A percentile compares a stretch with the other conserved stretches of the same genome.
phyloP scores from a whole-genome alignment of 352 stramenopile species.

The Pelagophyceae sp. region DNA sequence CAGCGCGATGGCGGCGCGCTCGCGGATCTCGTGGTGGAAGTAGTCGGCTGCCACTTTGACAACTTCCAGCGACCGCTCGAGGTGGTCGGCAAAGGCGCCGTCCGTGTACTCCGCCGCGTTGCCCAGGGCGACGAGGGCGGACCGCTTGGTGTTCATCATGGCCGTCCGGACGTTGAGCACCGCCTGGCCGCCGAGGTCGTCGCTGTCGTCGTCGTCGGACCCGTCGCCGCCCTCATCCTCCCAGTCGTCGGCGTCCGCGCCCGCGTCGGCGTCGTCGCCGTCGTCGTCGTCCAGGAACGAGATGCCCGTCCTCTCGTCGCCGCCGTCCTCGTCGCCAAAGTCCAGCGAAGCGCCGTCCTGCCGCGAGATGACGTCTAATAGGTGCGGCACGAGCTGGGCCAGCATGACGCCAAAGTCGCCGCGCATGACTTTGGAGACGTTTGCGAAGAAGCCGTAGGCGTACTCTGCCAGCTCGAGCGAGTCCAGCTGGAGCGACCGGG shows the following conservation, averaged over 20 bases:
- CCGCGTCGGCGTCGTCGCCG: slow-evolving; percentile 37
- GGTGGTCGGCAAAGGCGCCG: slow-evolving; percentile 74
- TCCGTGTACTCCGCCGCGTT: slow-evolving; percentile 85
- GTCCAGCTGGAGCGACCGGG: slow-evolving; percentile 76
- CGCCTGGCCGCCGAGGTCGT: slow-evolving; percentile 45
- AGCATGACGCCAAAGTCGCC: slow-evolving; percentile 89
- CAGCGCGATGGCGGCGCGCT: slow-evolving; percentile 50
- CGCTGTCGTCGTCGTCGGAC: slow-evolving; percentile 51
- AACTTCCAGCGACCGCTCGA: slow-evolving; percentile 68
- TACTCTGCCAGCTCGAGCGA: slow-evolving; percentile 94
- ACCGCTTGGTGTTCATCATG: slow-evolving; percentile 81
- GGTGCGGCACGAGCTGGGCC: slow-evolving; percentile 58
- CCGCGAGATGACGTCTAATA: slow-evolving; percentile 50
- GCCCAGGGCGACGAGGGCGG: slow-evolving; percentile 86
- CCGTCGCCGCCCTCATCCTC: slow-evolving; percentile 10
- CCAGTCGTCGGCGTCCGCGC: neutral
- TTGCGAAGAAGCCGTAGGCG: slow-evolving; percentile 94
- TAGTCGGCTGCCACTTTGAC: slow-evolving; percentile 70
- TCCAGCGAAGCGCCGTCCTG: slow-evolving; percentile 49
- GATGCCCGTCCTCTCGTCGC: slow-evolving; percentile 43
- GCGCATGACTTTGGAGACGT: slow-evolving; percentile 93
- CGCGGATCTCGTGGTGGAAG: slow-evolving; percentile 59
- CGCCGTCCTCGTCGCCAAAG: slow-evolving; percentile 55
- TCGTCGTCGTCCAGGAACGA: slow-evolving; percentile 47
- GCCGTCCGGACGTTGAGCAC: slow-evolving; percentile 55